phyloP scores from a whole-genome alignment of 2,329 filamentous ascomycete genomes.

The Aureobasidium lini region DNA sequence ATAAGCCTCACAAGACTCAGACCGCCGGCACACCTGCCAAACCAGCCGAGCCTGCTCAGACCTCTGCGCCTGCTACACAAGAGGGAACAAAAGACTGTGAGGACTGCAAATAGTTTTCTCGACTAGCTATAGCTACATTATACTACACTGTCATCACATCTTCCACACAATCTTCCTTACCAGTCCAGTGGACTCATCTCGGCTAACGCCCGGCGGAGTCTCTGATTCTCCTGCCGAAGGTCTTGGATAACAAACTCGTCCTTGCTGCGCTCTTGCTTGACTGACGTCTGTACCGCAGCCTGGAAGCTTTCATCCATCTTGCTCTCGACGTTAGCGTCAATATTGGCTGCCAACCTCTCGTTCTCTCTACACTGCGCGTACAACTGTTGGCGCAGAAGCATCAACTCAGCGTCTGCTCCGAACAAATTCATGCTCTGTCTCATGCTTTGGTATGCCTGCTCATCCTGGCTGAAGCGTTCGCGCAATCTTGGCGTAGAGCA shows the following conservation, averaged over 20 bases:
- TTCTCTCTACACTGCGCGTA: conserved; percentile 16
- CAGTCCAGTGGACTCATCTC: neutral
- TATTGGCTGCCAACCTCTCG: conserved; percentile 6
- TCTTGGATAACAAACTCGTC: conserved; percentile 17
- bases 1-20: conserved; percentile 26
- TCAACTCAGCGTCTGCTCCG: conserved; percentile 14
- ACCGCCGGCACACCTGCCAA: neutral
- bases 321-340: neutral
- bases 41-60: neutral
- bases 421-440: neutral
- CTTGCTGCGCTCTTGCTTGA: conserved; percentile 19
- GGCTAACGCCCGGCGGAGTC: neutral
- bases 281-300: conserved; percentile 20
- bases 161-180: neutral
- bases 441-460: neutral
- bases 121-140: neutral
- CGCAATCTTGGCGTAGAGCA: neutral
- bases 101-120: conserved; percentile 7
- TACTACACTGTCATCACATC: neutral
- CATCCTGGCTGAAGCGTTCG: neutral
- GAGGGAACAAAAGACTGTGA: conserved; percentile 8
- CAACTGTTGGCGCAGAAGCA: conserved; percentile 17
- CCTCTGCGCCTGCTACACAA: neutral
- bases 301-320: conserved; percentile 6
- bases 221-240: conserved; percentile 15